These are phyloP conservation scores for Fraxinus xanthoxyloides DNA, from an alignment of 305 asterid genomes.

Conservation along the genomic window DNA sequence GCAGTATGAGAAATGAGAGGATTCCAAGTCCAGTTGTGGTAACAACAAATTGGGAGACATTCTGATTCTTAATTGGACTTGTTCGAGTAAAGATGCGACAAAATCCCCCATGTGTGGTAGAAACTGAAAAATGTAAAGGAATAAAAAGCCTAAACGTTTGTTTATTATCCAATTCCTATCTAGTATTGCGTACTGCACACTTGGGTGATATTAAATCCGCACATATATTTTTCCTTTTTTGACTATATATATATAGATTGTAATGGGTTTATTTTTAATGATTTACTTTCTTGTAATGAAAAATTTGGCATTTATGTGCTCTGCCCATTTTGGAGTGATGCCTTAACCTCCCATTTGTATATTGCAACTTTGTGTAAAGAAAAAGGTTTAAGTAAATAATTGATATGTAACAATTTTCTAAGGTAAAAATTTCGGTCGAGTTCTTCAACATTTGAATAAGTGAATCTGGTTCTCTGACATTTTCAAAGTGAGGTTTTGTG, in stretches of 20 bases:
- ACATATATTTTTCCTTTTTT: background rate
- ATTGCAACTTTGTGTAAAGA: constrained; percentile 8
- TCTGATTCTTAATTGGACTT: constrained; percentile 27
- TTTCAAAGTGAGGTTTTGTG: too few relatives aligned
- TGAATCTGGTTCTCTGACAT: too few relatives aligned
- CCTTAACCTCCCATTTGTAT: constrained; percentile 1
- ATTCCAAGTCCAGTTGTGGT: constrained; percentile 46
- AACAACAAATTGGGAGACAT: constrained; percentile 76
- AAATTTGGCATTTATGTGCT: constrained; percentile 20
- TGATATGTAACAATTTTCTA: too few relatives aligned
- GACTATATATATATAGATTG: background rate
- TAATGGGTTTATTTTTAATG: background rate
- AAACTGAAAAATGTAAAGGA: too few relatives aligned
- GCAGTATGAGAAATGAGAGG: constrained; percentile 33
- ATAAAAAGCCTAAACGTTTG: too few relatives aligned
- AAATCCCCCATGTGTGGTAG: too few relatives aligned
- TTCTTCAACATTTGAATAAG: too few relatives aligned
- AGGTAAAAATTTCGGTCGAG: too few relatives aligned
- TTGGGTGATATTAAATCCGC: constrained; percentile 17
- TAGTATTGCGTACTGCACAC: background rate
- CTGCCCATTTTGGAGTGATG: constrained; percentile 19
- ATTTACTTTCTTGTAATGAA: constrained; percentile 7
- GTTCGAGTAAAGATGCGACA: constrained; percentile 20
- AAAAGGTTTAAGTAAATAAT: background rate
- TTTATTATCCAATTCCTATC: background rate